A percentile compares a stretch with the other conserved stretches of the same genome.
phyloP scores from a whole-genome alignment of 306 rosid genomes.

The Ormosia semicastrata region DNA sequence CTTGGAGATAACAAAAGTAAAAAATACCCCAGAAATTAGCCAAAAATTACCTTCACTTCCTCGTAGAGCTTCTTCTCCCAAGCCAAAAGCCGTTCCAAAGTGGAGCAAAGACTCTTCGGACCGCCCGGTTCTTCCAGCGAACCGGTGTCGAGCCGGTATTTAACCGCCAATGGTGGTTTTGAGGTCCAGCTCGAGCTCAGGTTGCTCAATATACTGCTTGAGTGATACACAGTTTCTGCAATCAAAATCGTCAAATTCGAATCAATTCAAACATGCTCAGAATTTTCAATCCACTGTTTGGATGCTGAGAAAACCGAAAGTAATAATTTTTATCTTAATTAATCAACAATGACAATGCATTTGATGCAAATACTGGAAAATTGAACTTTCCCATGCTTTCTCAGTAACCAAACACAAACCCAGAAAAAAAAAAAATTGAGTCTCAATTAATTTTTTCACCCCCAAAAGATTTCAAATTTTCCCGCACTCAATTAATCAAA shows the following conservation, averaged over 20 bases:
- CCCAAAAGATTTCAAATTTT: not conserved
- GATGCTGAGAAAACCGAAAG: slow-evolving; percentile 14
- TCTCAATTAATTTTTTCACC: not conserved
- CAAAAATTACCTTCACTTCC: slow-evolving; percentile 79
- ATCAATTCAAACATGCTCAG: not conserved
- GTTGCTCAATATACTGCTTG: slow-evolving; percentile 79
- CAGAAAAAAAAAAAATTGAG: not conserved
- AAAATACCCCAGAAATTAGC: not conserved
- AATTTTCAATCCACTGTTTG: slow-evolving; percentile 5
- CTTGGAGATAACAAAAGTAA: not conserved
- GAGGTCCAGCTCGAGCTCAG: slow-evolving; percentile 98
- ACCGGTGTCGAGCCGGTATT: slow-evolving; percentile 71
- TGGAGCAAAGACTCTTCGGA: slow-evolving; percentile 80
- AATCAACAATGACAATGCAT: not conserved
- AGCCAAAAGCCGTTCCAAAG: slow-evolving; percentile 85
- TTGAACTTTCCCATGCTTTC: not conserved
- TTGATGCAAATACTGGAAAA: not conserved
- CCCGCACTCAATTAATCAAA: not conserved
- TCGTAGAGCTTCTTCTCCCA: slow-evolving; percentile 98
- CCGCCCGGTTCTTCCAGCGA: slow-evolving; percentile 62
- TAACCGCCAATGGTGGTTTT: slow-evolving; percentile 91
- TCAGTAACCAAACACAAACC: not conserved
- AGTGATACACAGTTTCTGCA: slow-evolving; percentile 96
- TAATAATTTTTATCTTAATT: not conserved
- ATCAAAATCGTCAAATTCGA: slow-evolving; percentile 14